Conservation (phyloP, 176 grass and related monocot species). For the Olyra latifolia region DNA sequence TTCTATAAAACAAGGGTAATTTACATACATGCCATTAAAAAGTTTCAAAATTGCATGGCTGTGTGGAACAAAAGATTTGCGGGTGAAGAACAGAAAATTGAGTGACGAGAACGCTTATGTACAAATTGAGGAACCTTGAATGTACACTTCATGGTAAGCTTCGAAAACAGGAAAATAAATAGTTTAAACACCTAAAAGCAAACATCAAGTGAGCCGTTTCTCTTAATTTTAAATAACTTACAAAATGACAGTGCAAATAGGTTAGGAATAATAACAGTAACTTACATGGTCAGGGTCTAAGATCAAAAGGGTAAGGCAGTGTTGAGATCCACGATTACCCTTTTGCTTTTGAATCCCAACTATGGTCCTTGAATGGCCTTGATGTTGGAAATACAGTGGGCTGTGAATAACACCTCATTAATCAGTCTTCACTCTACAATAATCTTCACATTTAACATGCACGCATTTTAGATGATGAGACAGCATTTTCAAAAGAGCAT, state of each 20-base stretch:
- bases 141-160: background rate
- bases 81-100: background rate
- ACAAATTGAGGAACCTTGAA: background rate
- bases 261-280: background rate
- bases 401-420: conserved; percentile 33
- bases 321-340: conserved; percentile 38
- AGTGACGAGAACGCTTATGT: background rate
- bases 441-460: background rate
- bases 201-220: background rate
- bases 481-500: conserved; percentile 15
- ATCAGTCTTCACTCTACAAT: background rate
- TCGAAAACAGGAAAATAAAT: background rate
- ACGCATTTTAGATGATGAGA: conserved; percentile 20
- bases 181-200: background rate
- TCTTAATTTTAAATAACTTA: background rate
- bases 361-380: conserved; percentile 95
- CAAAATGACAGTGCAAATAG: background rate
- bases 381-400: conserved; percentile 91
- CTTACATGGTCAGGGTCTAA: conserved; percentile 90
- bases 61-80: background rate
- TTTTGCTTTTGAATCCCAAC: conserved; percentile 97
- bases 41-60: too few relatives aligned
- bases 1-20: background rate
- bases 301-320: conserved; percentile 62
- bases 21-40: too few relatives aligned